Evolutionary conservation across 495 filamentous ascomycete genomes (phyloP), one percentile per base, ranked within the genome.

Genomic region (Penicilliopsis zonata): DNA sequence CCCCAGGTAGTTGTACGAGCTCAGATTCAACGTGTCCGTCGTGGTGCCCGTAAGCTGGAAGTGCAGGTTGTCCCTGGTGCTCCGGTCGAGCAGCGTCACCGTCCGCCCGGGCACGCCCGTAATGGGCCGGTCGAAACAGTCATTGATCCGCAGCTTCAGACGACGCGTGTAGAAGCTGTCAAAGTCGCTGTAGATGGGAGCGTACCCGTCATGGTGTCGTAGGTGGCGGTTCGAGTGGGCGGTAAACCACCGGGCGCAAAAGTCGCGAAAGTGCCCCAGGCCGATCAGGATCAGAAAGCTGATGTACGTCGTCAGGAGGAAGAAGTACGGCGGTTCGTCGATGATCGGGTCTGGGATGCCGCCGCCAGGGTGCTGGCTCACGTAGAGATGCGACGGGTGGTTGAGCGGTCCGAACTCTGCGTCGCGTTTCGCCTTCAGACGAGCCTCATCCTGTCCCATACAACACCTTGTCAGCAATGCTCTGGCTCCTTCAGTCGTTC

Each of bases 1-100:
- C 10, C 85, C 86, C 4, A 94, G 77, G 47, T 93, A 94, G 47
- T 93, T 94, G 63, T 94, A 93, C 2, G 86, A 94, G 57, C 82
- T 86, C 72, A 94, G 76, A 50, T 94, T 94, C 25, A 94, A 59
- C 0, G 86, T 92, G 51, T 90, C 78, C 3, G 85, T 92, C 22
- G 67, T 70, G 15, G 80, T 84, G 23, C 86, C 85, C 13, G 72
- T 82, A 43, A 79, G 67, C 41, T 76, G 67, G 59, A 86, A 94
- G 35, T 67, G 66, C 36, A 76, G 60, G 44, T 93, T 92, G 48
- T 93, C 78, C 37, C 80, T 64, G 0, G 83, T 82, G 27, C 65
- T 69, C 42, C 83, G 77, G 49, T 93, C 83, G 24, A 92, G 56
- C 12, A 93, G 63, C 17, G 80, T 88, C 35, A 92, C 83, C 61